A percentile compares a stretch with the other conserved stretches of the same genome.
These are phyloP conservation scores for Pseudogymnoascus sp. DNA, from an alignment of 2,329 filamentous ascomycete species.

Conservation along the genomic window DNA sequence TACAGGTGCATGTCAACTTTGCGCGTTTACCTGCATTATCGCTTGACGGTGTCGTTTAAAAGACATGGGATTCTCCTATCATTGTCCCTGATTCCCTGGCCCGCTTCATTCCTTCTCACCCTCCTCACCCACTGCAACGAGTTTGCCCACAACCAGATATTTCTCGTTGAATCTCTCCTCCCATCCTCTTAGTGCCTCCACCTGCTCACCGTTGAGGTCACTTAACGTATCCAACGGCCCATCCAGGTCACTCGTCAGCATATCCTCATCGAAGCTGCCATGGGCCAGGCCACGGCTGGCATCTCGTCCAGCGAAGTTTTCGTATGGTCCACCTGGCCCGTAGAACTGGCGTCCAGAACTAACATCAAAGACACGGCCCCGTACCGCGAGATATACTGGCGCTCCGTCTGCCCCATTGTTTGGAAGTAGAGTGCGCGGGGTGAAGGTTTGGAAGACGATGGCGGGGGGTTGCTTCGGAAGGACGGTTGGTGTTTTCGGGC, in stretches of 20 bases:
- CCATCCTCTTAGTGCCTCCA: slow-evolving; percentile 82
- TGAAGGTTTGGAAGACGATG: slow-evolving; percentile 62
- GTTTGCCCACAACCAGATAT: slow-evolving; percentile 85
- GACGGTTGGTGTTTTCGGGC: slow-evolving; percentile 39
- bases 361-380: slow-evolving; percentile 87
- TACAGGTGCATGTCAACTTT: slow-evolving; percentile 3
- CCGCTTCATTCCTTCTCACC: slow-evolving; percentile 33
- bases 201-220: slow-evolving; percentile 65
- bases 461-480: slow-evolving; percentile 49
- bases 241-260: slow-evolving; percentile 86
- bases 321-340: slow-evolving; percentile 88
- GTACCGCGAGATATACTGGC: slow-evolving; percentile 86
- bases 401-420: slow-evolving; percentile 70
- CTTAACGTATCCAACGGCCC: slow-evolving; percentile 71
- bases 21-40: not conserved
- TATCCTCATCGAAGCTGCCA: slow-evolving; percentile 89
- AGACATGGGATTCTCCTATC: not conserved
- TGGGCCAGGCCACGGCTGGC: slow-evolving; percentile 80
- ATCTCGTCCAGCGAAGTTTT: slow-evolving; percentile 92
- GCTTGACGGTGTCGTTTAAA: not conserved
- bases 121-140: slow-evolving; percentile 61
- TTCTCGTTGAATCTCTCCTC: slow-evolving; percentile 90
- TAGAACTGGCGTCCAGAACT: slow-evolving; percentile 85
- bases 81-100: slow-evolving; percentile 1
- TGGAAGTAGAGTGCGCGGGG: slow-evolving; percentile 71